Conservation (phyloP, 345 rosid genomes). For the Gossypium anomalum region DNA sequence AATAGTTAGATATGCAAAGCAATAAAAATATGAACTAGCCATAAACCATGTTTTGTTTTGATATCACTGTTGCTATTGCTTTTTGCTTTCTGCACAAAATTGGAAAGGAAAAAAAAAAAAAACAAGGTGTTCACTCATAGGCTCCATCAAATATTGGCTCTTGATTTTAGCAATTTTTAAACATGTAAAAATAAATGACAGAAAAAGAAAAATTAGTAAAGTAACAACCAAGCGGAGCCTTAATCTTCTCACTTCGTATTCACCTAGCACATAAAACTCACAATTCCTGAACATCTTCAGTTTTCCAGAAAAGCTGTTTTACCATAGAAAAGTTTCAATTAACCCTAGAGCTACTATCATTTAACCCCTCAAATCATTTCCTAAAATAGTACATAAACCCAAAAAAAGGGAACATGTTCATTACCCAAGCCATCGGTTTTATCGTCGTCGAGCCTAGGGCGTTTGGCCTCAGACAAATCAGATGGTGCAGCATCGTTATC, state of each 20-base stretch:
- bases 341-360: neutral
- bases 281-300: neutral
- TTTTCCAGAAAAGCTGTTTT: neutral
- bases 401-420: neutral
- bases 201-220: neutral
- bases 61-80: neutral
- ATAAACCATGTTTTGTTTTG: no score
- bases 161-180: neutral
- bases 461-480: slow-evolving; percentile 46
- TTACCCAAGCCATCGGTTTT: slow-evolving; percentile 45
- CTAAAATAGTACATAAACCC: neutral
- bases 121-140: neutral
- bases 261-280: neutral
- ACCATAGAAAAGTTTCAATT: neutral
- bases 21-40: neutral
- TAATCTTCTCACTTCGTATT: neutral
- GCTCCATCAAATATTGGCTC: neutral
- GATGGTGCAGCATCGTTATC: slow-evolving; percentile 21
- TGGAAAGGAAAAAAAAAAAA: neutral
- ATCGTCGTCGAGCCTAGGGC: slow-evolving; percentile 44
- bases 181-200: neutral
- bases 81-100: neutral
- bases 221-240: neutral
- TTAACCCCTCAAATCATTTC: neutral
- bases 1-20: neutral